These are phyloP conservation scores for Solanum chiquidenum DNA, from an alignment of 257 asterid species.

Conservation along the genomic window DNA sequence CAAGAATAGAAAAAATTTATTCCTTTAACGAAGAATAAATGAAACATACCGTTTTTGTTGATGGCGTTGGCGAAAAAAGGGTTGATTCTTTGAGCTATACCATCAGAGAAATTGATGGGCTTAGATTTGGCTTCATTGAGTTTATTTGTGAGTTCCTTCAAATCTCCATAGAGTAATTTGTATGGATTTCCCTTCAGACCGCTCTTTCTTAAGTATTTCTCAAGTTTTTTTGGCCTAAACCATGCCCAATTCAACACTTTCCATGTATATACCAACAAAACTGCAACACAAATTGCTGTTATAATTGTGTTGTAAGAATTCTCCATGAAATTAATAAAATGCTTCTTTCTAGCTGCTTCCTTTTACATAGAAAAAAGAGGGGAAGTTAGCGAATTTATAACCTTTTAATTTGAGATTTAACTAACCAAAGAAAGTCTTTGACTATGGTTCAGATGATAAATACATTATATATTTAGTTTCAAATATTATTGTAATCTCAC, in stretches of 20 bases:
- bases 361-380: neutral
- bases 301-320: neutral
- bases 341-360: neutral
- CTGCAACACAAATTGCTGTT: neutral
- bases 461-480: neutral
- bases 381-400: neutral
- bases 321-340: constrained; percentile 8
- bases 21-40: neutral
- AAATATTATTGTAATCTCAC: too few species aligned
- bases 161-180: constrained; percentile 25
- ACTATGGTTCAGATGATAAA: neutral
- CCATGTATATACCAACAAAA: constrained; percentile 6
- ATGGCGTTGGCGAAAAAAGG: constrained; percentile 6
- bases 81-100: constrained; percentile 17
- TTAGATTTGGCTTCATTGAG: constrained; percentile 21
- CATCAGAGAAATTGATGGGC: constrained; percentile 22
- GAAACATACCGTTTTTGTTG: constrained; percentile 22
- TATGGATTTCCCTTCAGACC: constrained; percentile 28
- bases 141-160: constrained; percentile 4
- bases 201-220: constrained; percentile 16
- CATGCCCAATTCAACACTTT: constrained; percentile 23
- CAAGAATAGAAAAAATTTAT: neutral
- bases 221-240: constrained; percentile 24
- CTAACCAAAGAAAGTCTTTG: neutral
- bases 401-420: neutral